Percentiles rank a stretch among this genome's conserved stretches.
These are phyloP conservation scores for Penicillium sp. DNA, from an alignment of 2,329 filamentous ascomycete species.

Conservation along the genomic window DNA sequence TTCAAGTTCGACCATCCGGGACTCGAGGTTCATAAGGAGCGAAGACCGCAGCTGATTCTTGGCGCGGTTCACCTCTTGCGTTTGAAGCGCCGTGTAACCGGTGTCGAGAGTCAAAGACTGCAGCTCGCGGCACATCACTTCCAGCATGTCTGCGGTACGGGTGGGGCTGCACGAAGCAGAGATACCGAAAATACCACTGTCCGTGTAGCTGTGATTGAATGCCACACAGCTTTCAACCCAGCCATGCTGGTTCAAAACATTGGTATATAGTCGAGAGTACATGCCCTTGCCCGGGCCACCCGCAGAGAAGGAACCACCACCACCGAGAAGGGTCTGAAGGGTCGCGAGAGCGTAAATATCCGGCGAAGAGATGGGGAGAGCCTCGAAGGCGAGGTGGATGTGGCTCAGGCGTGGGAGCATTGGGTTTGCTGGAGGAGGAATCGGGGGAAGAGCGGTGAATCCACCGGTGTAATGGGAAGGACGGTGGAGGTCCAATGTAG, in stretches of 20 bases:
- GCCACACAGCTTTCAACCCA: slow-evolving; percentile 96
- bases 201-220: slow-evolving; percentile 97
- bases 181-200: slow-evolving; percentile 93
- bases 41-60: slow-evolving; percentile 93
- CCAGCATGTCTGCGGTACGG: slow-evolving; percentile 75
- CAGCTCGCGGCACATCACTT: slow-evolving; percentile 90
- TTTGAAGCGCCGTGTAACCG: slow-evolving; percentile 66
- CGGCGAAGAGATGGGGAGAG: slow-evolving; percentile 77
- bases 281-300: slow-evolving; percentile 97
- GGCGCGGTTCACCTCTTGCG: slow-evolving; percentile 76
- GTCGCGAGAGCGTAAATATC: slow-evolving; percentile 97
- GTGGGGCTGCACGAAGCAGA: slow-evolving; percentile 76
- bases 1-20: slow-evolving; percentile 93
- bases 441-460: slow-evolving; percentile 75
- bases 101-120: slow-evolving; percentile 68
- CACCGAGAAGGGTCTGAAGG: slow-evolving; percentile 89
- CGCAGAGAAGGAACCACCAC: slow-evolving; percentile 92
- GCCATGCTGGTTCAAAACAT: slow-evolving; percentile 92
- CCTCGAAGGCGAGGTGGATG: slow-evolving; percentile 94
- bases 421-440: slow-evolving; percentile 71
- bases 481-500: slow-evolving; percentile 52
- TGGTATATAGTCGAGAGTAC: slow-evolving; percentile 96
- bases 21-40: slow-evolving; percentile 95
- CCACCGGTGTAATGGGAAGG: slow-evolving; percentile 88
- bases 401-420: slow-evolving; percentile 77